Base-by-base conservation (phyloP, 441 rosid genomes). In the Biscutella laevigata region DNA sequence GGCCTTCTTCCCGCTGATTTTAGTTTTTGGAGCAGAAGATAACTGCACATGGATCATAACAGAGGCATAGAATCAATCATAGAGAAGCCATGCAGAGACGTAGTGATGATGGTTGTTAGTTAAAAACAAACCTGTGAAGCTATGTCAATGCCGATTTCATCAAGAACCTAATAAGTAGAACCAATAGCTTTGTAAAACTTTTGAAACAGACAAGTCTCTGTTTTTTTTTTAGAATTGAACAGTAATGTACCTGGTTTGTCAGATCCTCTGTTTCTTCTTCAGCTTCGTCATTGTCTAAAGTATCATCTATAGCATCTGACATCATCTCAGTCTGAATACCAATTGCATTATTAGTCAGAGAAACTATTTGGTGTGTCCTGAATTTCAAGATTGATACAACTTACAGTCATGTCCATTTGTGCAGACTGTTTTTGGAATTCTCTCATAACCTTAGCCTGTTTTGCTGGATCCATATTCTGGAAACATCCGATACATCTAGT, bases 181-280 rank as follows among this genome's bases (percentile, higher is more conserved):
- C 30, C 38, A 3, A 21, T n/a, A 13, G 8, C 4, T 6, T 28
- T 26, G 8, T 35, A 30, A 29, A 55, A 24, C 24, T 28, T 16
- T 30, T 36, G 35, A 29, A 29, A 24, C 25, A 30, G 43, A n/a
- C n/a, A n/a, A n/a, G n/a, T 25, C n/a, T 11, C 3, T 33, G 7
- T 9, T 40, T 12, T 11, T n/a, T n/a, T n/a, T n/a, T n/a, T n/a
- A 55, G 27, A 39, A 24, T 9, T 32, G 25, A 48, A 56, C 3
- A 69, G 36, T 3, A 53, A 41, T 57, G 13, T 64, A 84, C 98
- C 80, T 91, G 98, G 74, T 85, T 85, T 29, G 96, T 91, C 68
- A 91, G 73, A 59, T 91, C 98, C 35, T 91, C 98, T 40, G 84
- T 81, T 70, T 91, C 98, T 24, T 88, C 96, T 74, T 91, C 96